These are phyloP conservation scores for Phytophthora idaei DNA, from an alignment of 352 stramenopile species.

Conservation along the genomic window DNA sequence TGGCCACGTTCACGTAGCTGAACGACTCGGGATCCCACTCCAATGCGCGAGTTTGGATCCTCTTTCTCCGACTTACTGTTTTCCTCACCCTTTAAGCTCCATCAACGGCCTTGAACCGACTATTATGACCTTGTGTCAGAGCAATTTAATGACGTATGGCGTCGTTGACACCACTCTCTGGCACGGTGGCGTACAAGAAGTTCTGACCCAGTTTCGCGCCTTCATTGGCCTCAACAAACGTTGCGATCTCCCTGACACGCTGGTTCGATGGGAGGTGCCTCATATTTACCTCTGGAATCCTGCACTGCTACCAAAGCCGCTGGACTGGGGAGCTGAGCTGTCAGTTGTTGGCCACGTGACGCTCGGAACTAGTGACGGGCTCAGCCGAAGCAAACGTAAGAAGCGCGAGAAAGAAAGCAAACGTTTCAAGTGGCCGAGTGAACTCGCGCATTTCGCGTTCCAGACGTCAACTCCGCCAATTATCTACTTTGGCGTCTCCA, in stretches of 20 bases:
- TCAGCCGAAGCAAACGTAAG: conserved; percentile 21
- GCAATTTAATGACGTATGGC: conserved; percentile 44
- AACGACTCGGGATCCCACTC: conserved; percentile 54
- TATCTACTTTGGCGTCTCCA: conserved; percentile 55
- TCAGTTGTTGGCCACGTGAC: conserved; percentile 46
- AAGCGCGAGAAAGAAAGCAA: conserved; percentile 31
- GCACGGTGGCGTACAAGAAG: conserved; percentile 38
- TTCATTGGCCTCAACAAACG: conserved; percentile 43
- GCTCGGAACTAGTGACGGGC: conserved; percentile 14
- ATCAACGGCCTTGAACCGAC: conserved; percentile 21
- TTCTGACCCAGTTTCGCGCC: conserved; percentile 49
- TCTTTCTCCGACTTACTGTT: conserved; percentile 45
- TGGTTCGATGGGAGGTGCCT: conserved; percentile 47
- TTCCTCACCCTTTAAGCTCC: conserved; percentile 48
- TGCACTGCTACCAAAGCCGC: conserved; percentile 38
- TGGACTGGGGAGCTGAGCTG: conserved; percentile 52
- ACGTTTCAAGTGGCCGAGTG: conserved; percentile 17
- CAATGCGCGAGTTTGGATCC: conserved; percentile 51
- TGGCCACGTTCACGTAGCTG: conserved; percentile 53
- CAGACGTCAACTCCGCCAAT: conserved; percentile 24
- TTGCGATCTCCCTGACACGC: conserved; percentile 28
- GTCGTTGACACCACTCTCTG: conserved; percentile 35
- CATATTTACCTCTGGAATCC: conserved; percentile 60
- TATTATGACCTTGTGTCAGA: conserved; percentile 39
- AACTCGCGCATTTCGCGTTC: conserved; percentile 29